Conservation (phyloP, 2,329 filamentous ascomycete genomes). For the Phialemonium atrogriseum region DNA sequence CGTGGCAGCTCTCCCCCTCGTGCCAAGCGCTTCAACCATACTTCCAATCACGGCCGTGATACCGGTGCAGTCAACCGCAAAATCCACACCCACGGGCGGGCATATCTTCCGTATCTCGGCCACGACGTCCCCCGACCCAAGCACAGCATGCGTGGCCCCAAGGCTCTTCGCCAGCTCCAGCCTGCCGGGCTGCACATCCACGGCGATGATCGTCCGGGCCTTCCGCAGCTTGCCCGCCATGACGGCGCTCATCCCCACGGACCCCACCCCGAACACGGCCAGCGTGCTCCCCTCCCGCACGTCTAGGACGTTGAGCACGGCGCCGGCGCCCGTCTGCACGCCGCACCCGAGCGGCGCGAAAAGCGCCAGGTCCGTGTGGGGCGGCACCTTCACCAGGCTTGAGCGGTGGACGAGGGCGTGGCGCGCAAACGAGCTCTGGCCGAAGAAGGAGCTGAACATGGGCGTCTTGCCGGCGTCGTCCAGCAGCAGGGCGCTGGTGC, state of each 20-base stretch:
- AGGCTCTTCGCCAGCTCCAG: slow-evolving; percentile 20
- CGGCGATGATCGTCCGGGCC: slow-evolving; percentile 19
- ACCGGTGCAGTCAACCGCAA: slow-evolving; percentile 22
- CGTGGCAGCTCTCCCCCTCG: slow-evolving; percentile 15
- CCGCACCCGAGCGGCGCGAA: slow-evolving; percentile 27
- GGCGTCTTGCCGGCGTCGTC: slow-evolving; percentile 1
- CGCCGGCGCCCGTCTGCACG: slow-evolving; percentile 26
- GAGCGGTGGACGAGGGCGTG: slow-evolving; percentile 20
- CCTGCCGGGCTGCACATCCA: slow-evolving; percentile 18
- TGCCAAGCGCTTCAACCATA: slow-evolving; percentile 36
- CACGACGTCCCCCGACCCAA: slow-evolving; percentile 16
- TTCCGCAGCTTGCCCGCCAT: slow-evolving; percentile 21
- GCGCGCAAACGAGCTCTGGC: slow-evolving; percentile 23
- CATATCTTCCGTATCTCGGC: slow-evolving; percentile 18
- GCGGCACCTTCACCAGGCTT: slow-evolving; percentile 18
- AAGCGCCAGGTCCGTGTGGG: slow-evolving; percentile 17
- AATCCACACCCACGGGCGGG: slow-evolving; percentile 18
- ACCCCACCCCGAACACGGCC: slow-evolving; percentile 24
- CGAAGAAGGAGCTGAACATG: slow-evolving; percentile 20
- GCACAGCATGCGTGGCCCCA: slow-evolving; percentile 24
- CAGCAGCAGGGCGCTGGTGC: slow-evolving; percentile 1
- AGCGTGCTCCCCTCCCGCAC: slow-evolving; percentile 18
- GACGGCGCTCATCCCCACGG: slow-evolving; percentile 24
- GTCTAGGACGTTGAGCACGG: slow-evolving; percentile 22
- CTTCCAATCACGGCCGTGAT: slow-evolving; percentile 30